Percentiles rank a stretch among this genome's conserved stretches.
Conservation (phyloP, 2,329 filamentous ascomycete genomes). For the Atkinsonella texensis region DNA sequence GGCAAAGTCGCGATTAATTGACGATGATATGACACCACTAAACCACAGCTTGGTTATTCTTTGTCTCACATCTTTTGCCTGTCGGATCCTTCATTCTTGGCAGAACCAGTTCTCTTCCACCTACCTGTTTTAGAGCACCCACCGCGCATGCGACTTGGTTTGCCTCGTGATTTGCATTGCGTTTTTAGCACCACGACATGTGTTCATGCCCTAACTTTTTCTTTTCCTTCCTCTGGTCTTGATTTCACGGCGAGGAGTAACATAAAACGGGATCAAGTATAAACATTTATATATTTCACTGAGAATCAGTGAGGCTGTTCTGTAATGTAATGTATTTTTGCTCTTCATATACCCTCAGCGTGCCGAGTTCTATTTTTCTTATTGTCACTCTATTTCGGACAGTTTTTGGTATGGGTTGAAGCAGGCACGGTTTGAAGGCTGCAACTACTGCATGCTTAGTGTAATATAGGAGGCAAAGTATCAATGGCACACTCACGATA, state of each 20-base stretch:
- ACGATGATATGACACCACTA: background rate
- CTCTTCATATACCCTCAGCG: constrained; percentile 8
- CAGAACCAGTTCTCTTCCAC: background rate
- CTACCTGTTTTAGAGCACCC: background rate
- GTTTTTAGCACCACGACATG: background rate
- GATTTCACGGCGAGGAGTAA: background rate
- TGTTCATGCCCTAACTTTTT: background rate
- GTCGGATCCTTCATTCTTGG: background rate
- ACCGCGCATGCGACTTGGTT: background rate
- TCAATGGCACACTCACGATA: background rate
- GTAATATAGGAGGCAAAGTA: too few relatives aligned
- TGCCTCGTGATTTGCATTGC: background rate
- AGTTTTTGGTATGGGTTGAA: background rate
- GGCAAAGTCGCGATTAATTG: constrained; percentile 13
- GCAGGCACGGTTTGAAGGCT: background rate
- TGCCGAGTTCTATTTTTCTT: background rate
- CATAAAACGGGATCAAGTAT: background rate
- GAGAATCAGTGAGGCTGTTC: background rate
- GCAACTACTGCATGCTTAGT: too few relatives aligned
- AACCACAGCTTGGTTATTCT: background rate
- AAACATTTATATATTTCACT: background rate
- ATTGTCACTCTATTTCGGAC: background rate
- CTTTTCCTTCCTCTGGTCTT: background rate
- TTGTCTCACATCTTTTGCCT: background rate
- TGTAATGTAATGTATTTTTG: constrained; percentile 5